Evolutionary conservation across 176 grass and related monocot genomes (phyloP).

Genomic region (Raddia distichophylla): DNA sequence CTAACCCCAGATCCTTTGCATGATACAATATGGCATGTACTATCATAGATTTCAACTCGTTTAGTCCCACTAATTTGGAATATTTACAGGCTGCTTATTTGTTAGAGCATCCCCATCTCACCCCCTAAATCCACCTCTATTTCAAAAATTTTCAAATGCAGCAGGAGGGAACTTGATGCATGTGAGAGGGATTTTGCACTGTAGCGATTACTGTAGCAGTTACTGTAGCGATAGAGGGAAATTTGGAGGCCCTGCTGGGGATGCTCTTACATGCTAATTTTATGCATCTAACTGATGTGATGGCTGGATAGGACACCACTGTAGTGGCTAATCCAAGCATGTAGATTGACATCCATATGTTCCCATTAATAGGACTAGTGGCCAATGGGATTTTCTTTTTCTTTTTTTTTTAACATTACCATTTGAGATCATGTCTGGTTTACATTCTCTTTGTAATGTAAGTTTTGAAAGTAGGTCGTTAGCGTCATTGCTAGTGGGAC

Average conservation of each 20-base stretch:
- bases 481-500: background rate
- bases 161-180: too few relatives aligned
- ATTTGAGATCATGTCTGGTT: background rate
- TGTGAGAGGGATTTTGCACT: too few relatives aligned
- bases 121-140: too few relatives aligned
- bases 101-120: too few relatives aligned
- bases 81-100: background rate
- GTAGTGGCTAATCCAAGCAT: constrained; percentile 7
- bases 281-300: background rate
- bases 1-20: background rate
- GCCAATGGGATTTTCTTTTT: background rate
- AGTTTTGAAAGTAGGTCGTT: background rate
- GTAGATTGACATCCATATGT: background rate
- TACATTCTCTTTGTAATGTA: background rate
- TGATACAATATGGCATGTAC: background rate
- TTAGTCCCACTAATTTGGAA: background rate
- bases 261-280: background rate
- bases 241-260: too few relatives aligned
- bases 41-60: background rate
- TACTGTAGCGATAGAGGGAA: too few relatives aligned
- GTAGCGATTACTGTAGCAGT: too few relatives aligned
- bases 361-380: background rate
- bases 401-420: background rate
- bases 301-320: background rate
- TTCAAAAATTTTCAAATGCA: too few relatives aligned